These are phyloP conservation scores for Pyrenophora seminiperda DNA, from an alignment of 2,329 filamentous ascomycete species.

Conservation along the genomic window DNA sequence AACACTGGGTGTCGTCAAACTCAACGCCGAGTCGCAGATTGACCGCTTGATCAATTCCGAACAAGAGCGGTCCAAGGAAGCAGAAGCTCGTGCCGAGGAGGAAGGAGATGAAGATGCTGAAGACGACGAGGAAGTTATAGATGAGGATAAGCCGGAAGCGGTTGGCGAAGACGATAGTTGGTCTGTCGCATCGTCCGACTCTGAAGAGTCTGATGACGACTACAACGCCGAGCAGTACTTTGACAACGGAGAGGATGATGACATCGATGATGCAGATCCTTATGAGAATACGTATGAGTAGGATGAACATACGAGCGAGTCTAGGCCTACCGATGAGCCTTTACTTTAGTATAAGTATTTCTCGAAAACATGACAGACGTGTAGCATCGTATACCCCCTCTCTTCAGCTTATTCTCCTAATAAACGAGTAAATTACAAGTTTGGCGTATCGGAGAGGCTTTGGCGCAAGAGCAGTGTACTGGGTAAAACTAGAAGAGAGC, in stretches of 20 bases:
- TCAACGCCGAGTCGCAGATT: conserved; percentile 39
- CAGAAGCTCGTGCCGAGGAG: conserved; percentile 53
- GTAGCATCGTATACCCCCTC: no score
- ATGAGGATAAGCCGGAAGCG: conserved; percentile 59
- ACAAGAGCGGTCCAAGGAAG: conserved; percentile 51
- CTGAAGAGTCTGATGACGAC: conserved; percentile 68
- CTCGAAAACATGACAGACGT: no score
- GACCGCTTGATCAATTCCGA: conserved; percentile 52
- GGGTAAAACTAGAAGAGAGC: no score
- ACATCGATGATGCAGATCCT: conserved; percentile 45
- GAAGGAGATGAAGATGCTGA: conserved; percentile 50
- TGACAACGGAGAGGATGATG: conserved; percentile 58
- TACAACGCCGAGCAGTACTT: conserved; percentile 66
- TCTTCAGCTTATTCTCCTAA: no score
- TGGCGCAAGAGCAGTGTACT: no score
- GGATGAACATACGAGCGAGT: neutral
- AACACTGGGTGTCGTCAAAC: conserved; percentile 41
- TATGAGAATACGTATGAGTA: conserved; percentile 46
- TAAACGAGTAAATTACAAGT: no score
- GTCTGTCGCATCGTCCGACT: conserved; percentile 60
- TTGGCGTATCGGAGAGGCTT: no score
- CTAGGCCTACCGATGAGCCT: conserved; percentile 4
- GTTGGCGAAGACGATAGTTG: conserved; percentile 63
- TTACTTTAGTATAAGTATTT: conserved; percentile 5
- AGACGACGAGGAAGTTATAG: conserved; percentile 54